Evolutionary conservation across 192 early-diverging fungal genomes (phyloP).

Genomic region (Diversispora eburnea): DNA sequence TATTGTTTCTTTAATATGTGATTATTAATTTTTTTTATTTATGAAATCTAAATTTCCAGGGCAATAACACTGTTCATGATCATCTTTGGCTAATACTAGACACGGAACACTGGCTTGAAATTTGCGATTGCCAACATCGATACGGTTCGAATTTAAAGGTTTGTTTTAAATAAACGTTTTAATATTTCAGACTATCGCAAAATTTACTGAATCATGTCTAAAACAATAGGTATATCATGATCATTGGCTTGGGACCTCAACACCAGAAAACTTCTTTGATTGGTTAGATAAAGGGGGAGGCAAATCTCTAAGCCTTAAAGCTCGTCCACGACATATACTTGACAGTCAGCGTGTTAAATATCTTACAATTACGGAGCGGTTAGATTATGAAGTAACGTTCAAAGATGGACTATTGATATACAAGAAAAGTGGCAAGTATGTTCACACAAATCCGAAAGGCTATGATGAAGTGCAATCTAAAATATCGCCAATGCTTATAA

Average conservation of each 20-base stretch:
- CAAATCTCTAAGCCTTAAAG: conserved; percentile 29
- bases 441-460: conserved; percentile 34
- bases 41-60: too few species aligned
- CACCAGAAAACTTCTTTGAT: conserved; percentile 42
- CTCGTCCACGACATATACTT: conserved; percentile 31
- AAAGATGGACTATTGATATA: conserved; percentile 37
- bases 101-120: too few species aligned
- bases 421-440: conserved; percentile 25
- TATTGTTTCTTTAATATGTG: too few species aligned
- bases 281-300: conserved; percentile 44
- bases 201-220: too few species aligned
- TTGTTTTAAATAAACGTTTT: too few species aligned
- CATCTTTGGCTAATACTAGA: too few species aligned
- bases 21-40: too few species aligned
- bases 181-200: too few species aligned
- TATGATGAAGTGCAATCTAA: not conserved
- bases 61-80: too few species aligned
- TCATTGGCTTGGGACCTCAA: conserved; percentile 35
- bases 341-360: conserved; percentile 37
- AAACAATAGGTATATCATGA: conserved; percentile 36
- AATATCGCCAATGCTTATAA: too few species aligned
- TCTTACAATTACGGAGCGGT: conserved; percentile 34
- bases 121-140: too few species aligned
- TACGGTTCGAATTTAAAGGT: too few species aligned
- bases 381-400: conserved; percentile 34